A percentile compares a stretch with the other conserved stretches of the same genome.
Evolutionary conservation across 2,329 filamentous ascomycete species (phyloP).

Genomic region (Colletotrichum tabaci): DNA sequence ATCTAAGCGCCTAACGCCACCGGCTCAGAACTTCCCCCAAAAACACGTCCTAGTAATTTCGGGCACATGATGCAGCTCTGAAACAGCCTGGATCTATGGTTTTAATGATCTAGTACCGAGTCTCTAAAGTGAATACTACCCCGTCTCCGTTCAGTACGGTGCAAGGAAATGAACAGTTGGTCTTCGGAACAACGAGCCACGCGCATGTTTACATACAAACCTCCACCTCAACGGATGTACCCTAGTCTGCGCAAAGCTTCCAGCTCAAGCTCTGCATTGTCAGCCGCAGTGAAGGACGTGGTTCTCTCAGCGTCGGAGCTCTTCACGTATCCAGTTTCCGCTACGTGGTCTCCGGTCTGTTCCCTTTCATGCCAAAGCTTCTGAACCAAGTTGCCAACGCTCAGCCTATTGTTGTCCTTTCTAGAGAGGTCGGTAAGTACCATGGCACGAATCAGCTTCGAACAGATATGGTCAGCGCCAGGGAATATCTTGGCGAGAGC

Average conservation of each 20-base stretch:
- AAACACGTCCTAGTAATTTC: too few relatives aligned
- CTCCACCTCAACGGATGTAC: not conserved
- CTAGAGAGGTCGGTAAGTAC: not conserved
- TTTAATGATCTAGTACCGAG: too few relatives aligned
- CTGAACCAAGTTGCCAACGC: not conserved
- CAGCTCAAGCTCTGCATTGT: not conserved
- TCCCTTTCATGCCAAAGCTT: conserved; percentile 11
- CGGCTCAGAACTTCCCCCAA: too few relatives aligned
- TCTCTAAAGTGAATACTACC: too few relatives aligned
- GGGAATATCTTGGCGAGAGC: not conserved
- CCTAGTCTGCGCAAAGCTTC: not conserved
- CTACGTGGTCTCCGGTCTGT: too few relatives aligned
- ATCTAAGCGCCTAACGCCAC: too few relatives aligned
- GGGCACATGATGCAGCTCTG: too few relatives aligned
- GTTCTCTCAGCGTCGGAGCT: rapidly evolving
- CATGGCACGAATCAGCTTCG: conserved; percentile 4
- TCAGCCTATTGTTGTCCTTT: not conserved
- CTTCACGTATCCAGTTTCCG: not conserved
- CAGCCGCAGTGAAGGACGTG: not conserved
- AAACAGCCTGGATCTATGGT: too few relatives aligned
- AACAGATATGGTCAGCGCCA: not conserved
- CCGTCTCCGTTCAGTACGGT: too few relatives aligned
- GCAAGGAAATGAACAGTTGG: not conserved
- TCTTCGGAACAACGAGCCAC: too few relatives aligned
- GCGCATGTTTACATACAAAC: rapidly evolving